Evolutionary conservation across 495 filamentous ascomycete species (phyloP), one percentile per base, ranked within the genome.

Genomic region (Daldinia bambusicola): DNA sequence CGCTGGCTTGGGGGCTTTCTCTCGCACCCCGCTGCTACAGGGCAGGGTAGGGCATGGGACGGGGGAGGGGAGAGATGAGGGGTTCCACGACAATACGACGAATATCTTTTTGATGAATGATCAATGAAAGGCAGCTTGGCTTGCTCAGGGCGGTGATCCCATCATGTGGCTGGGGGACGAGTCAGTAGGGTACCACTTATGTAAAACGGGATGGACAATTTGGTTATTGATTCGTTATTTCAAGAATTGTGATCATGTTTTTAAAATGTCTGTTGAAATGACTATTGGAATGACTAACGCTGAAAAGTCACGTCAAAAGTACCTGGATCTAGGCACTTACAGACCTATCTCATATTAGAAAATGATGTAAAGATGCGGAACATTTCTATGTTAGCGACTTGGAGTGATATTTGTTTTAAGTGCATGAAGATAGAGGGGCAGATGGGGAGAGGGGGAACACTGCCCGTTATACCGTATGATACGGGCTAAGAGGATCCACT

Each of bases 141-240:
- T 57, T 63, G 38, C 37, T 66, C 9, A 41, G 52, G 52, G 60
- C 37, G 18, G 63, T 63, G 57, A 66, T 59, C 62, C 55, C 66
- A 30, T 67, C 64, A 72, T 67, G 69, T 67, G 69, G 64, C 31
- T 56, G 31, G 37, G 26, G 38, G 55, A 34, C 60, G 64, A 72
- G 69, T 72, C 69, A 66, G 68, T 34, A 57, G 36, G 26, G 57
- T 63, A 50, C 31, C 51, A 38, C 22, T 10, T 60, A 58, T 57
- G 50, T 61, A 40, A 63, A 16, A 20, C 26, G 30, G 36, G 14
- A 53, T 18, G 16, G 50, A 50, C 12, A 37, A 50, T 16, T 45
- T 56, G 32, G n/a, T 37, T 50, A 56, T 61, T 55, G 59, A 58
- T 69, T 69, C 59, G 66, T 69, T 18, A 43, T 41, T 56, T 50